Evolutionary conservation across 2,329 filamentous ascomycete genomes (phyloP), one percentile per base, ranked within the genome.

Genomic region (Neofusicoccum sp.): DNA sequence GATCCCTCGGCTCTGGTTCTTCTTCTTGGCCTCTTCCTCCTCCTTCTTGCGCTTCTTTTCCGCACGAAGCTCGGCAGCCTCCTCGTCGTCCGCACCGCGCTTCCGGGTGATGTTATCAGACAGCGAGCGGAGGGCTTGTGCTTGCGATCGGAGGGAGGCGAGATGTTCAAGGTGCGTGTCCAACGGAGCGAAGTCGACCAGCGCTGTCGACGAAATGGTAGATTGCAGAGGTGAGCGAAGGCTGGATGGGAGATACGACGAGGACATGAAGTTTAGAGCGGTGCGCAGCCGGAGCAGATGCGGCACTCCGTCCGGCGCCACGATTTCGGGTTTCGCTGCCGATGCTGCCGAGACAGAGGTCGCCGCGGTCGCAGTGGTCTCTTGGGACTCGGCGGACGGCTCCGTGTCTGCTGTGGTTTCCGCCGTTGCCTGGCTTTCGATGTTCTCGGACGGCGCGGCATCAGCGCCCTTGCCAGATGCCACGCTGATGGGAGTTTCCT

Each of bases 11-110:
- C 90, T 95, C 78, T 91, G 85, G 2, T 85, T 86, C 79, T 96
- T 93, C 77, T 89, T 93, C 75, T 87, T 89, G 79, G 89, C 90
- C 64, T 97, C 93, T 64, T 97, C 93, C 66, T 97, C 94, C 56
- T 97, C 93, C 78, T 89, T 87, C 75, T 89, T 93, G 47, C 89
- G 83, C 80, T 90, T 93, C 85, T 95, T 97, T 74, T 93, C 91
- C 3, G 87, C 87, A 3, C 88, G 77, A n/a, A 74, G 73, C 58
- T 76, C 79, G 11, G 83, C 81, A 11, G 85, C 84, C 39, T 86
- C 85, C 36, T 92, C 89, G 39, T 92, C 91, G 64, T 92, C 88
- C 8, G 72, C 63, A 9, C 49, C 62, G 14, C 89, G 84, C 74
- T 93, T 94, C 22, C 88, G 83, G 9, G 70, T 76, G 3, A 89